Evolutionary conservation across 306 rosid genomes (phyloP).

Genomic region (Quercus variabilis): DNA sequence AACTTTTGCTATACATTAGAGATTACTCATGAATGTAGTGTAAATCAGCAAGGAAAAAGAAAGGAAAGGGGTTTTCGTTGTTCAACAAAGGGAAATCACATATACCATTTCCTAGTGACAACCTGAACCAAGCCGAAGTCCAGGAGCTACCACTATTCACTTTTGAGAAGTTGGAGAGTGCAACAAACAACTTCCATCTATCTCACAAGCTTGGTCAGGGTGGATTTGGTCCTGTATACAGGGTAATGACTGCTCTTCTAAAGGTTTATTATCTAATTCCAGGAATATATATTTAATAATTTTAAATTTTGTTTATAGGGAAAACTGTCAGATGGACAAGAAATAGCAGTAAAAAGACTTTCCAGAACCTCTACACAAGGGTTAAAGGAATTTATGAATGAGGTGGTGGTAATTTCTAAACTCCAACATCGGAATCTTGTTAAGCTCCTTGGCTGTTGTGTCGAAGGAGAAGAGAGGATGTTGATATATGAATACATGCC

Average conservation of each 20-base stretch:
- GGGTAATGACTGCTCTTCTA: slow-evolving; percentile 5
- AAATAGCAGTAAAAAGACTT: slow-evolving; percentile 45
- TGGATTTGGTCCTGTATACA: slow-evolving; percentile 31
- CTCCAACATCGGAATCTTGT: slow-evolving; percentile 56
- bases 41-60: not conserved
- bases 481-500: slow-evolving; percentile 48
- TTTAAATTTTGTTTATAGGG: slow-evolving; percentile 22
- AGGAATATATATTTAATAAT: not conserved
- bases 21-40: not conserved
- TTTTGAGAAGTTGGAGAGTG: slow-evolving; percentile 10
- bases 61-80: not conserved
- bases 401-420: slow-evolving; percentile 39
- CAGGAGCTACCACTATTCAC: slow-evolving; percentile 25
- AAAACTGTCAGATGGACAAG: slow-evolving; percentile 25
- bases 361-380: slow-evolving; percentile 42
- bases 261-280: not conserved
- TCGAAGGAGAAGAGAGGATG: slow-evolving; percentile 38
- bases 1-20: not conserved
- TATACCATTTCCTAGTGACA: not conserved
- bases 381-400: slow-evolving; percentile 41
- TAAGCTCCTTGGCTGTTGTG: slow-evolving; percentile 39
- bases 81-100: not conserved
- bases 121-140: slow-evolving; percentile 7
- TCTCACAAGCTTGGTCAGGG: slow-evolving; percentile 30
- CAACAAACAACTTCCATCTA: slow-evolving; percentile 22